phyloP scores from a whole-genome alignment of 768 basidiomycete genomes.

The Pulveroboletus sp. region DNA sequence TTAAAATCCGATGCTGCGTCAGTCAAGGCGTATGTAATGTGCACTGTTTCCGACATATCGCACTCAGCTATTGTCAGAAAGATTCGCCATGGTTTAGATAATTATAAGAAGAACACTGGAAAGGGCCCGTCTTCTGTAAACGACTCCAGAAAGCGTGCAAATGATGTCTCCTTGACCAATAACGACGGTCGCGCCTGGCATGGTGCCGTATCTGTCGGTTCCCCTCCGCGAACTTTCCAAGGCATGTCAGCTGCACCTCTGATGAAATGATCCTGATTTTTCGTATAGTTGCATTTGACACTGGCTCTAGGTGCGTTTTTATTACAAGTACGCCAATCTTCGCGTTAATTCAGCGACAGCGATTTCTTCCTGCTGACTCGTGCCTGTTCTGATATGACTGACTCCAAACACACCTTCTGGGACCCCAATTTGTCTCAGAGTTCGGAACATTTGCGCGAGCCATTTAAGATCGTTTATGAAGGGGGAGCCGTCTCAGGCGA shows the following conservation, averaged over 20 bases:
- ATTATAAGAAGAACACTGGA: too few species aligned
- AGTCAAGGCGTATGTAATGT: too few species aligned
- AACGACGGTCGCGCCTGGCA: too few species aligned
- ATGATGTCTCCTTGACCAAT: too few species aligned
- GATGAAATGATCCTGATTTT: too few species aligned
- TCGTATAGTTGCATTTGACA: conserved; percentile 24
- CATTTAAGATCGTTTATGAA: background rate
- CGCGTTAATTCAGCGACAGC: conserved; percentile 9
- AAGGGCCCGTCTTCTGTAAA: too few species aligned
- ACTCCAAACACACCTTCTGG: conserved; percentile 36
- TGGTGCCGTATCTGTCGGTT: conserved; percentile 6
- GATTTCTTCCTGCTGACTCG: conserved; percentile 24
- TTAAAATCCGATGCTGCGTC: too few species aligned
- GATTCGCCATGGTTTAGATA: too few species aligned
- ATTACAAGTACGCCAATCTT: too few species aligned
- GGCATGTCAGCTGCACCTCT: background rate
- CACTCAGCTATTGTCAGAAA: too few species aligned
- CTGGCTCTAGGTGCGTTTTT: conserved; percentile 18
- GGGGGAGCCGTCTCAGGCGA: conserved; percentile 3
- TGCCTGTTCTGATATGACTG: conserved; percentile 15
- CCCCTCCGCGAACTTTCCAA: background rate
- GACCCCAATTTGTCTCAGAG: conserved; percentile 18
- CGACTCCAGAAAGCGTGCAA: too few species aligned
- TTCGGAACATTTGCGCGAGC: background rate
- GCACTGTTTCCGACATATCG: too few species aligned